Base-by-base conservation (phyloP, 768 basidiomycete species). In the Panaeolus cyanescens region DNA sequence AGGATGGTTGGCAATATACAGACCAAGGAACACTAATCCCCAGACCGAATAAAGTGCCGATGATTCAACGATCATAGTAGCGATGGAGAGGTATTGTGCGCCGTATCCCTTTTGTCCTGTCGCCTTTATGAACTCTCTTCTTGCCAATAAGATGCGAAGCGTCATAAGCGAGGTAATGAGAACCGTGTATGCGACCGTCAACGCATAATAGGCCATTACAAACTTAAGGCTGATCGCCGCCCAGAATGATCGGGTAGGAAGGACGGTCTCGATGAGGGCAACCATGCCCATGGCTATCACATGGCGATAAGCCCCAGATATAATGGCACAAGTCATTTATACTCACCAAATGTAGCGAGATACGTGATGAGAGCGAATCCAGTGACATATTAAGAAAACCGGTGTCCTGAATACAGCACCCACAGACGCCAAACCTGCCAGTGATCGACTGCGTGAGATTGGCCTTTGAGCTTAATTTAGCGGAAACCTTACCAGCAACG, bases 21-120 rank as follows among this genome's bases (percentile, higher is more conserved):
- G 42, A 8, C 57, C 40, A 12, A 63, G 57, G 36, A 63, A 63
- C 7, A 60, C 58, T 13, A 63, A 39, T 7, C 59, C 59, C 32
- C 59, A 63, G 17, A 56, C 45, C 8, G 62, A 56, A 13, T 63
- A 63, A 12, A 63, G 33, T 4, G 62, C 62, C 19, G 59, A 63
- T 9, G 62, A 63, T 58, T 63, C 62, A n/a, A 63, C 59, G 15
- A 63, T 32, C 19, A 63, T 63, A 1, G 62, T 59, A 5, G 55
- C 45, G 1, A 63, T 28, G 32, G 55, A 56, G 10, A 50, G 39
- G 25, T 63, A 63, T 6, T 45, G 54, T 2, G 32, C 42, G 28
- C 45, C 60, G 22, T 59, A 55, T 15, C 31, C 34, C 30, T 37
- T 56, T 20, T 59, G 55, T 15, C 59, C 30, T 22, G 12, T 54